Percentiles rank a stretch among this genome's conserved stretches.
phyloP scores from a whole-genome alignment of 257 asterid species.

The Hygrophila difformis region DNA sequence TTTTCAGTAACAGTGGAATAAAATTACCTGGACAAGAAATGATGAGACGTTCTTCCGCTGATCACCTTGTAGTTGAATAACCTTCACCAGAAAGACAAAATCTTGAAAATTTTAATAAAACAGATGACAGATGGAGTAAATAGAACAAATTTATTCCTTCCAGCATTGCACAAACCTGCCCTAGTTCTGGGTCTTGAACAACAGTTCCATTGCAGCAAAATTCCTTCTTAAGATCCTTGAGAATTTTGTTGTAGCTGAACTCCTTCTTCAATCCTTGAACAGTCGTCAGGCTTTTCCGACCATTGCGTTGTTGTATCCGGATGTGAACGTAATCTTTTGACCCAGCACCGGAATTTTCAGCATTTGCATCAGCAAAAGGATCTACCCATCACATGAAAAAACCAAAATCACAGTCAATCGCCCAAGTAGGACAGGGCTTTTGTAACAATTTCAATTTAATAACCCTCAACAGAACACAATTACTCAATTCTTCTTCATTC shows the following conservation, averaged over 20 bases:
- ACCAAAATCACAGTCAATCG: neutral
- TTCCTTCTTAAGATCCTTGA: conserved; percentile 81
- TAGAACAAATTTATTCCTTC: neutral
- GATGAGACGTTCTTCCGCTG: conserved; percentile 76
- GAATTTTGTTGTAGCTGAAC: conserved; percentile 56
- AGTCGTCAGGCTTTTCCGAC: conserved; percentile 71
- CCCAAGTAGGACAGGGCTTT: neutral
- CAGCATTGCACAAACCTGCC: conserved; percentile 82
- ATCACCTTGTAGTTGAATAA: conserved; percentile 86
- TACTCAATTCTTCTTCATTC: too few species aligned
- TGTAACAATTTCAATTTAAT: too few species aligned
- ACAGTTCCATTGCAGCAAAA: conserved; percentile 96
- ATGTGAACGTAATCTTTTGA: conserved; percentile 59
- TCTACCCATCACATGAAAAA: conserved; percentile 17
- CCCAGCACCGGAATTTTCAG: conserved; percentile 64
- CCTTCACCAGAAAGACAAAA: conserved; percentile 23
- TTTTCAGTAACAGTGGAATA: neutral
- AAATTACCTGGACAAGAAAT: conserved; percentile 56
- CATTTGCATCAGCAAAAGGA: conserved; percentile 78
- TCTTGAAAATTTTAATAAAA: neutral
- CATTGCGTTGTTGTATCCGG: conserved; percentile 64
- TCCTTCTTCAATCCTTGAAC: conserved; percentile 65
- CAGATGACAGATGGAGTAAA: neutral
- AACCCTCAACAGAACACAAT: too few species aligned
- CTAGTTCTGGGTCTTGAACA: conserved; percentile 82